phyloP scores from a whole-genome alignment of 768 basidiomycete genomes.

The Serpula lacrymans region DNA sequence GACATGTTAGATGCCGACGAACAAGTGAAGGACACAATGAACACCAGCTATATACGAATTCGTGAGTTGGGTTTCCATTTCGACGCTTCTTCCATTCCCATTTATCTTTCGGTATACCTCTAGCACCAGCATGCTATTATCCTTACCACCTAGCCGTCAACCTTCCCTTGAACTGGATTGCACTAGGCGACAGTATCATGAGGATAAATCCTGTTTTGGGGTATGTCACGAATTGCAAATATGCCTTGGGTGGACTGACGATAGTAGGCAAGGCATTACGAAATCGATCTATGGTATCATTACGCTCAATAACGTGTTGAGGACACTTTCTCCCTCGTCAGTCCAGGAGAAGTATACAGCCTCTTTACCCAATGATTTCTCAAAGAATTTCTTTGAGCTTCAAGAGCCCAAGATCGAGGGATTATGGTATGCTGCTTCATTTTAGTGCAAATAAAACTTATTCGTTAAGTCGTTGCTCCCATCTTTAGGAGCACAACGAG shows the following conservation, averaged over 20 bases:
- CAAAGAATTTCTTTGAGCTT: slow-evolving; percentile 14
- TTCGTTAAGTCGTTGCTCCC: no score
- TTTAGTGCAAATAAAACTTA: neutral
- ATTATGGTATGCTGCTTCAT: slow-evolving; percentile 2
- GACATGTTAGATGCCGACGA: slow-evolving; percentile 10
- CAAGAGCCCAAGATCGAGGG: slow-evolving; percentile 10
- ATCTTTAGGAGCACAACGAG: slow-evolving; percentile 9
- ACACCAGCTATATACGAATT: slow-evolving; percentile 1
- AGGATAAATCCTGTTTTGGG: slow-evolving; percentile 16
- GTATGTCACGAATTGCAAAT: no score
- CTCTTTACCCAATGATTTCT: slow-evolving; percentile 9
- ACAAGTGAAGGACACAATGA: neutral
- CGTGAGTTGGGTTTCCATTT: no score
- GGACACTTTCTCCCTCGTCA: no score
- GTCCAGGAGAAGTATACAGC: slow-evolving; percentile 30
- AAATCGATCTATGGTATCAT: slow-evolving; percentile 18
- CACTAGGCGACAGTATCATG: slow-evolving; percentile 27
- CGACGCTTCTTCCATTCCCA: neutral
- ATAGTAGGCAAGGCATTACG: slow-evolving; percentile 17
- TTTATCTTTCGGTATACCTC: neutral
- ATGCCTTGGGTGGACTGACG: no score
- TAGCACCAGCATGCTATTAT: slow-evolving; percentile 12
- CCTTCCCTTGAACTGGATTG: slow-evolving; percentile 20
- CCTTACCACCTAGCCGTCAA: slow-evolving; percentile 10
- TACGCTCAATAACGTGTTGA: slow-evolving; percentile 13